Percentiles rank a stretch among this genome's conserved stretches.
Conservation (phyloP, 169 alveolate species). For the Plasmodium knowlesi region DNA sequence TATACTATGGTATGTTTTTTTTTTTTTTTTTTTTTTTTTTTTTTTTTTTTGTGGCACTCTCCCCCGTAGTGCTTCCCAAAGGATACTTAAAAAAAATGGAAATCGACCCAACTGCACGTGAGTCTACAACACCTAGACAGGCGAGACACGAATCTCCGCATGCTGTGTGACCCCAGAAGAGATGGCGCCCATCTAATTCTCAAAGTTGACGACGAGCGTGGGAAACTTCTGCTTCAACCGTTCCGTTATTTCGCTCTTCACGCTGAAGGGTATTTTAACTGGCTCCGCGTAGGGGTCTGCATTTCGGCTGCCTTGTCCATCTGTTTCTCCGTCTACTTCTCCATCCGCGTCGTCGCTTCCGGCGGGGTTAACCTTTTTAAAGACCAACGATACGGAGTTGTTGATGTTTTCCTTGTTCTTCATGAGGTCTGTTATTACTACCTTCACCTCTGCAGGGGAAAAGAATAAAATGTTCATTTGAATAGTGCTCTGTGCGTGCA, state of each 20-base stretch:
- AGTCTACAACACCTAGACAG: not conserved
- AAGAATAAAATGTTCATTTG: not conserved
- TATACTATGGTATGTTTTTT: not conserved
- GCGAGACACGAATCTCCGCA: not conserved
- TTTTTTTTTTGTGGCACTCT: not conserved
- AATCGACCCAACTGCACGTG: not conserved
- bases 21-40: no score
- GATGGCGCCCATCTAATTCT: constrained; percentile 7
- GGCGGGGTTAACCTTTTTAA: constrained; percentile 17
- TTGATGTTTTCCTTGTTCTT: constrained; percentile 67
- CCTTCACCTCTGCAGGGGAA: constrained; percentile 33
- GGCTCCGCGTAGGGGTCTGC: constrained; percentile 6
- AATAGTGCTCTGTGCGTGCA: not conserved
- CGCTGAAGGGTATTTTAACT: constrained; percentile 46
- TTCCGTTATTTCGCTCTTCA: constrained; percentile 70
- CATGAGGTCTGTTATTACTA: constrained; percentile 37
- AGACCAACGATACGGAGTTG: constrained; percentile 37
- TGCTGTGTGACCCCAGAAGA: not conserved
- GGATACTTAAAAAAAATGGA: not conserved
- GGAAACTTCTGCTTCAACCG: constrained; percentile 71
- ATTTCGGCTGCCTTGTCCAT: not conserved
- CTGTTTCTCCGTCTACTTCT: not conserved
- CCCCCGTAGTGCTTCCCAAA: not conserved
- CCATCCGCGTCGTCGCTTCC: not conserved
- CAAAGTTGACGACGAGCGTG: constrained; percentile 65